phyloP scores from a whole-genome alignment of 2,329 filamentous ascomycete species.

The Xylariaceae sp. region DNA sequence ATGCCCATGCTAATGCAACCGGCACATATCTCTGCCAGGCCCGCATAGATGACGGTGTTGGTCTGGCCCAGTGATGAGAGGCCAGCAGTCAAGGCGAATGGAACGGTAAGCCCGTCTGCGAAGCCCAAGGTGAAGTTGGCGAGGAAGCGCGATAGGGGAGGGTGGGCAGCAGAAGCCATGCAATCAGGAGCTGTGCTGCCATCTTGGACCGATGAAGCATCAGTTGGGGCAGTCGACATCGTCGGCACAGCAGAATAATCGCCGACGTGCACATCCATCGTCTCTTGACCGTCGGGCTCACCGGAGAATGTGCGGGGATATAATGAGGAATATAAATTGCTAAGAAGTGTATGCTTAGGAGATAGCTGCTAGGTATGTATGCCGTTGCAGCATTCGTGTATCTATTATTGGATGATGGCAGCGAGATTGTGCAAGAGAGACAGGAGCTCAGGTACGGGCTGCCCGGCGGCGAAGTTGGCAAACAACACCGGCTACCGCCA shows the following conservation, averaged over 20 bases:
- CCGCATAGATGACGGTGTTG: conserved; percentile 65
- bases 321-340: background rate
- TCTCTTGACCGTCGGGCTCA: background rate
- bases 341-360: background rate
- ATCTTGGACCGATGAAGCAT: background rate
- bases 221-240: conserved; percentile 4
- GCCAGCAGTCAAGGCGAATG: conserved; percentile 73
- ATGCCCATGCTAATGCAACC: conserved; percentile 76
- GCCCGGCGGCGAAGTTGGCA: too few species aligned
- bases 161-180: background rate
- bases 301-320: background rate
- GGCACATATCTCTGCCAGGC: conserved; percentile 69
- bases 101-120: conserved; percentile 74
- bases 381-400: too few species aligned
- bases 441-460: too few species aligned
- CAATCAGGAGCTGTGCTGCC: background rate
- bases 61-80: conserved; percentile 63
- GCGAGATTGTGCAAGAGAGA: too few species aligned
- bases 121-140: conserved; percentile 70
- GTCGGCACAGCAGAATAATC: conserved; percentile 21
- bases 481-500: too few species aligned
- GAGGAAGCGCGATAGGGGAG: conserved; percentile 37
- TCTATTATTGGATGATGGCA: too few species aligned
- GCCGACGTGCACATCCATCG: conserved; percentile 8
- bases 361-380: background rate